Percentiles rank a stretch among this genome's conserved stretches.
phyloP scores from a whole-genome alignment of 2,329 filamentous ascomycete species.

The Aspergillus sp. region DNA sequence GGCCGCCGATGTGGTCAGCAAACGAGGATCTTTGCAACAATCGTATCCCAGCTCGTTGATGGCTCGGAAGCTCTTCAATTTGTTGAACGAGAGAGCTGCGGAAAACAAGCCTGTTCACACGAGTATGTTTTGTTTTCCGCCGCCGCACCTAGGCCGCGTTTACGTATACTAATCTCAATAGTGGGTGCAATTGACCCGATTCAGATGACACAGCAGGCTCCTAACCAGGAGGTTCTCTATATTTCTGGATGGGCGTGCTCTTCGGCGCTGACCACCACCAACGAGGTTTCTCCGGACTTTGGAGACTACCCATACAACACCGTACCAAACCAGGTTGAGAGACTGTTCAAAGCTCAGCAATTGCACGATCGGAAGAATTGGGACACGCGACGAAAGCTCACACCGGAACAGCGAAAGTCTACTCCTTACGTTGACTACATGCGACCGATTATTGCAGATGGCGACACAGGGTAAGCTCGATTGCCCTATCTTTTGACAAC shows the following conservation, averaged over 20 bases:
- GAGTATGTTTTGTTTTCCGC: slow-evolving; percentile 51
- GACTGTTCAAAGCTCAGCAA: slow-evolving; percentile 92
- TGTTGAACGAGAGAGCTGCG: slow-evolving; percentile 74
- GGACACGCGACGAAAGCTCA: slow-evolving; percentile 79
- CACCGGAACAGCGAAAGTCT: slow-evolving; percentile 66
- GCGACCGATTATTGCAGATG: slow-evolving; percentile 91
- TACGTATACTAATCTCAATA: slow-evolving; percentile 35
- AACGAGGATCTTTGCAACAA: slow-evolving; percentile 83
- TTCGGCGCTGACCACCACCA: slow-evolving; percentile 85
- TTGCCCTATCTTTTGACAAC: not conserved
- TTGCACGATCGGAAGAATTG: slow-evolving; percentile 96
- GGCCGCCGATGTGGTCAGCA: slow-evolving; percentile 87
- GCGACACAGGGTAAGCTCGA: slow-evolving; percentile 72
- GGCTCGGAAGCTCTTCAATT: slow-evolving; percentile 90
- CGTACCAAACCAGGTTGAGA: slow-evolving; percentile 95
- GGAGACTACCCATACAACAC: slow-evolving; percentile 99
- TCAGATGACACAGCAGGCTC: slow-evolving; percentile 98
- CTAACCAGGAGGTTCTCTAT: slow-evolving; percentile 94
- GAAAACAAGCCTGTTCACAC: slow-evolving; percentile 90
- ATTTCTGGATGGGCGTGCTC: slow-evolving; percentile 98
- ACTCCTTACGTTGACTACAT: slow-evolving; percentile 90
- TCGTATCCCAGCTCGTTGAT: slow-evolving; percentile 90
- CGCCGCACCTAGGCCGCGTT: too few species aligned
- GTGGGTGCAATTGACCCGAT: slow-evolving; percentile 99
- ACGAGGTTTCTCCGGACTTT: slow-evolving; percentile 96